Conservation (phyloP, 768 basidiomycete genomes). For the Leccinum variicolor region DNA sequence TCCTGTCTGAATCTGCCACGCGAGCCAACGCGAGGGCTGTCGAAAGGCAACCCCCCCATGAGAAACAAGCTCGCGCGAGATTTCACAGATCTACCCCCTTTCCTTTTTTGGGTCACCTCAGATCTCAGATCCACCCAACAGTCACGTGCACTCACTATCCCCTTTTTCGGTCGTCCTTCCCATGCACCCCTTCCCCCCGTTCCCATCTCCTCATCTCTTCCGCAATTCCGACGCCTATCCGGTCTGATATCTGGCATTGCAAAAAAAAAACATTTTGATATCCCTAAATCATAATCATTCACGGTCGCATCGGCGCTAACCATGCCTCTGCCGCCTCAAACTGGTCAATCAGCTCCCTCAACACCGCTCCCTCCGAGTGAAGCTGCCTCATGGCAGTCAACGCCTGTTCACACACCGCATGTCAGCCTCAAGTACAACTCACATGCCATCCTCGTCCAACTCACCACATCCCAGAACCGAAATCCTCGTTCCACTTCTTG, state of each 20-base stretch:
- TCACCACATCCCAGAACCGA: conserved; percentile 97
- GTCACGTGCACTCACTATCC: conserved; percentile 20
- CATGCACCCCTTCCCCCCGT: conserved; percentile 11
- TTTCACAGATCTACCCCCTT: conserved; percentile 1
- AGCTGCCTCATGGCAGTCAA: conserved; percentile 88
- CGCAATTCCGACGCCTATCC: conserved; percentile 9
- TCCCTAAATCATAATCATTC: conserved; percentile 44
- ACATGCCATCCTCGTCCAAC: conserved; percentile 33
- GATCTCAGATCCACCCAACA: conserved; percentile 25
- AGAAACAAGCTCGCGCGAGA: conserved; percentile 25
- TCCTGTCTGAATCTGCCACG: conserved; percentile 21
- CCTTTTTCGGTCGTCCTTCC: conserved; percentile 14
- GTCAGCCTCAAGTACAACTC: conserved; percentile 22
- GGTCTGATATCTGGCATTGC: neutral
- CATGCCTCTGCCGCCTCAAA: conserved; percentile 96
- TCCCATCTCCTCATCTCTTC: conserved; percentile 19
- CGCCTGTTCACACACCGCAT: conserved; percentile 45
- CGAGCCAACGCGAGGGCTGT: conserved; percentile 18
- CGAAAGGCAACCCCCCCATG: conserved; percentile 12
- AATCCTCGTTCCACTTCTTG: conserved; percentile 94
- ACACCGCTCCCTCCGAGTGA: conserved; percentile 75
- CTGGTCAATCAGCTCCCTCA: conserved; percentile 87
- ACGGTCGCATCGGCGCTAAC: conserved; percentile 89
- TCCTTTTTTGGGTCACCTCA: neutral
- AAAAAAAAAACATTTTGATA: neutral